A percentile compares a stretch with the other conserved stretches of the same genome.
phyloP scores from a whole-genome alignment of 1,284 basidiomycete species.

The Cryptococcus sp. region DNA sequence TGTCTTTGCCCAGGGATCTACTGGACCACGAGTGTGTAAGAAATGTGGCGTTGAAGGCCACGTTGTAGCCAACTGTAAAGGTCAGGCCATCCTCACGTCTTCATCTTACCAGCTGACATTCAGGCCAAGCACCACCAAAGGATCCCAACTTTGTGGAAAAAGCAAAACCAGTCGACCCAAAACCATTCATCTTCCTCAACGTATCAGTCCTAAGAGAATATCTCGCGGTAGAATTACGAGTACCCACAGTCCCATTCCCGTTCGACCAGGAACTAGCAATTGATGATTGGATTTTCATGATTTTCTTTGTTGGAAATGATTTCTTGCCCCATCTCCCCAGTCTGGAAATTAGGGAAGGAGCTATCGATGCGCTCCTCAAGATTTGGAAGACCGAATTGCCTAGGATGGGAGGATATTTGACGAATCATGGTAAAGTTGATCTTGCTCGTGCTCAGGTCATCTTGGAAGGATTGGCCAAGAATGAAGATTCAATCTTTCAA shows the following conservation, averaged over 20 bases:
- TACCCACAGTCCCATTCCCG: slow-evolving; percentile 72
- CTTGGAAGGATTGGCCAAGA: slow-evolving; percentile 83
- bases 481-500: slow-evolving; percentile 95
- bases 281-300: slow-evolving; percentile 98
- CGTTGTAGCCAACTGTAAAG: slow-evolving; percentile 87
- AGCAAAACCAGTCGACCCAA: slow-evolving; percentile 68
- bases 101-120: not conserved
- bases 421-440: slow-evolving; percentile 87
- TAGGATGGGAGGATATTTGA: slow-evolving; percentile 94
- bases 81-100: slow-evolving; percentile 27
- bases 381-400: slow-evolving; percentile 94
- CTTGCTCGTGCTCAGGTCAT: slow-evolving; percentile 85
- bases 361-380: slow-evolving; percentile 90
- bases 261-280: slow-evolving; percentile 95
- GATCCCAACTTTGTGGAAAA: slow-evolving; percentile 56
- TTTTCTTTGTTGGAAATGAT: slow-evolving; percentile 99
- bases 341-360: slow-evolving; percentile 97
- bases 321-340: slow-evolving; percentile 97
- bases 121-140: slow-evolving; percentile 52
- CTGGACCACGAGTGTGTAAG: slow-evolving; percentile 64
- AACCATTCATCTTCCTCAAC: slow-evolving; percentile 99
- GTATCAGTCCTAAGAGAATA: slow-evolving; percentile 94
- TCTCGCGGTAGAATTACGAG: slow-evolving; percentile 88
- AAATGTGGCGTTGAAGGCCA: slow-evolving; percentile 93
- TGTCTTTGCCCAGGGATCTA: slow-evolving; percentile 83